Evolutionary conservation across 305 asterid genomes (phyloP), one percentile per base, ranked within the genome.

Genomic region (Fraxinus xanthoxyloides): DNA sequence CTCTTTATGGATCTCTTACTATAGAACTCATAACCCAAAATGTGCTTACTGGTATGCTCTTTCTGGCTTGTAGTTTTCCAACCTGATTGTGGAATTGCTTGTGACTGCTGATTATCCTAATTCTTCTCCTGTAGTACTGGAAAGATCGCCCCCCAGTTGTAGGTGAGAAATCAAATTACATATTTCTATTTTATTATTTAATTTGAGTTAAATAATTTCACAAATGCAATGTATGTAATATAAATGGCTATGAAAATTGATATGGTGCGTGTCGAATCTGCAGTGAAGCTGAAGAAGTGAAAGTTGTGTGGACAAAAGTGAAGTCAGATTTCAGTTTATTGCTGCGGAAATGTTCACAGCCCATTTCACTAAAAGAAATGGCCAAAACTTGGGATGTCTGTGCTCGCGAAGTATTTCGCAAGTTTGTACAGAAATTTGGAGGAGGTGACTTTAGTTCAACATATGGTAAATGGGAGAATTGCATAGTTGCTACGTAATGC

Each of bases 391-490:
- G 97, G 94, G 88, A 88, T 75, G 46, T 51, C 17, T 85, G 86
- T 23, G 89, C 92, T 48, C 87, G 91, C 0, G 86, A 82, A 76
- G 90, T 84, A 10, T 80, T 84, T 78, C 83, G 40, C 2, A 89
- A 87, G 87, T 85, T 80, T 54, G 92, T 88, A 4, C 81, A 78
- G 85, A 81, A 73, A 77, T 38, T 54, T 12, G 97, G 92, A 73
- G 94, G 90, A 73, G 93, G 91, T 67, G 82, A 80, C 85, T 85
- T 90, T 79, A 87, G 87, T 77, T 89, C 94, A 46, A 87, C 70
- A 63, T 88, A 90, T 80, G 93, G 91, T 24, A 82, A 85, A 30
- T 90, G 94, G 94, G 88, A 88, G 76, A 74, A 77, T 30, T 82
- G 84, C 30, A 70, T 77, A 78, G 21, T 76, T 79, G 79, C 83